These are phyloP conservation scores for Tranzscheliella williamsii DNA, from an alignment of 1,284 basidiomycete species.

Conservation along the genomic window DNA sequence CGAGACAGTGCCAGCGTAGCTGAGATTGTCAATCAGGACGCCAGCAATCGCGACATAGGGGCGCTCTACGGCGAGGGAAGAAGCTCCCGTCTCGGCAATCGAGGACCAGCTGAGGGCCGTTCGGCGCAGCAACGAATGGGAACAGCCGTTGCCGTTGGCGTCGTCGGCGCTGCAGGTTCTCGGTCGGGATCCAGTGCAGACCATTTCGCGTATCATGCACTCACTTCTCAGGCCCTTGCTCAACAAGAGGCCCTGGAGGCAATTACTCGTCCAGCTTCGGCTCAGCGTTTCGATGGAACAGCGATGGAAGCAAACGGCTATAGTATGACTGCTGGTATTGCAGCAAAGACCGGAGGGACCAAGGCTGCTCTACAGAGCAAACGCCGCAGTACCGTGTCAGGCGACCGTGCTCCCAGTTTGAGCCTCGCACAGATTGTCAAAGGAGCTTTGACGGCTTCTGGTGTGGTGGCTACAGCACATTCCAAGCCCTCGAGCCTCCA, in stretches of 20 bases:
- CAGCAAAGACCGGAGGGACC: conserved; percentile 18
- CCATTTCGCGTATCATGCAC: conserved; percentile 3
- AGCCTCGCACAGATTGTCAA: conserved; percentile 40
- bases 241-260: conserved; percentile 14
- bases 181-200: conserved; percentile 16
- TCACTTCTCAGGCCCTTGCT: conserved; percentile 20
- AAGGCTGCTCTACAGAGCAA: conserved; percentile 38
- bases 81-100: conserved; percentile 31
- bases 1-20: conserved; percentile 8
- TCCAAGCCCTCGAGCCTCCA: conserved; percentile 13
- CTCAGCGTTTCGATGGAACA: conserved; percentile 22
- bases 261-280: conserved; percentile 29
- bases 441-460: conserved; percentile 27
- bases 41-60: conserved; percentile 1
- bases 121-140: conserved; percentile 21
- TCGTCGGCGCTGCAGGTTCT: conserved; percentile 12
- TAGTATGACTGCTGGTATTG: conserved; percentile 21
- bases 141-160: conserved; percentile 18
- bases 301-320: conserved; percentile 15
- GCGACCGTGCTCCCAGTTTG: conserved; percentile 26
- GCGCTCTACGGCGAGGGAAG: conserved; percentile 18
- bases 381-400: conserved; percentile 35
- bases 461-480: conserved; percentile 19
- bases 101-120: conserved; percentile 1
- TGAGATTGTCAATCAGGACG: conserved; percentile 4